Base-by-base conservation (phyloP, 2,329 filamentous ascomycete species). In the Cercospora brassicicola region DNA sequence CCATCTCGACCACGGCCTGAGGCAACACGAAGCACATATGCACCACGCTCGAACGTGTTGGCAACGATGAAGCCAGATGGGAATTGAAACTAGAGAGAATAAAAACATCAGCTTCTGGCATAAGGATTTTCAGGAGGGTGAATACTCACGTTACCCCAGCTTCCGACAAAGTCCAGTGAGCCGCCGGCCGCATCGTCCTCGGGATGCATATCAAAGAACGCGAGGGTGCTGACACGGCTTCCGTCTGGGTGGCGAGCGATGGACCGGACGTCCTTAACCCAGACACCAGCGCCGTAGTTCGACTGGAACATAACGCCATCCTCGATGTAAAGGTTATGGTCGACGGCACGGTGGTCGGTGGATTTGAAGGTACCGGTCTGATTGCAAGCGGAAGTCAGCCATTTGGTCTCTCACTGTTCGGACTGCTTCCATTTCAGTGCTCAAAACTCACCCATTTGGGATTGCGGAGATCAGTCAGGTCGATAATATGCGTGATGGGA, bases 21-120 rank as follows among this genome's bases (percentile, higher is more conserved):
- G 18, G 71, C 71, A 13, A 72, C 71, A 20, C 69, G 65, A 10
- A 71, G 64, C 30, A 79, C 76, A 68, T 79, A 80, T 15, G 74
- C 78, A 68, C 84, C 84, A 8, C 83, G 78, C 76, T 86, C 84
- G 65, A 85, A 85, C 1, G 80, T 84, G 76, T 86, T 85, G 68
- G 86, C 74, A 8, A 85, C 79, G 66, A 86, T 81, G 71, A 81
- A 82, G 2, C 84, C 84, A 0, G 79, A 82, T 73, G 81, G 80
- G 74, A 85, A 86, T 1, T 82, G 82, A 67, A 84, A 86, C 48
- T 55, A 9, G 6, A 28, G 9, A 2, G 23, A 55, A 28, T 4
- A 55, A 11, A 55, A 55, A 28, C 23, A 30, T 55, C 28, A 55
- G 48, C 23, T 55, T 30, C 7, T 8, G 28, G 28, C 28, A 30